Evolutionary conservation across 768 basidiomycete genomes (phyloP), one percentile per base, ranked within the genome.

Genomic region (Tulasnella sp.): DNA sequence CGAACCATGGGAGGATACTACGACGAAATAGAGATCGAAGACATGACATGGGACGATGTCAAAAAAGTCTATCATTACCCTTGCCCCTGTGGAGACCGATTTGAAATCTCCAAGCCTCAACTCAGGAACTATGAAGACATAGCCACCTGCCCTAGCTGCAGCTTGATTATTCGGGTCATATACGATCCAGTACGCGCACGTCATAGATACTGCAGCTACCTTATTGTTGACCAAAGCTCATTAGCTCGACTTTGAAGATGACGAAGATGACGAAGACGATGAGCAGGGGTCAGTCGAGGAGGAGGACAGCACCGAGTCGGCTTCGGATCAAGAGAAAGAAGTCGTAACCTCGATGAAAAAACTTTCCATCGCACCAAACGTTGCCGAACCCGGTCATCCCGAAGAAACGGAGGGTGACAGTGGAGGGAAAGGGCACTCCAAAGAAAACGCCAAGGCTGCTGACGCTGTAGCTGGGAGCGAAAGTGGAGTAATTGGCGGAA

Each of bases 1-100:
- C 58, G n/a, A 29, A 34, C 37, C 17, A 93, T 94, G 93, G 91
- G 90, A 19, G 91, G 91, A 29, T 94, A 93, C 83, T 96, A 98
- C 86, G 96, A 98, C 85, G 96, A 97, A 83, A 90, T 98, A 36
- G 96, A 98, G 82, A 97, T 98, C 73, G 97, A 98, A 81, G 96
- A 97, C 81, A 96, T 97, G 91, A 88, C 85, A 19, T 97, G 94
- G 93, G 95, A 97, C 82, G 86, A 87, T 75, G 89, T 87, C 75
- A 93, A 91, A 81, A 82, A 87, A 54, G 92, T 98, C 5, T 98
- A 91, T 81, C 96, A 99, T 85, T 97, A 96, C 82, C 97, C 96
- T 0, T 99, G 96, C 81, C 96, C 97, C 0, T 99, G 97, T 81
- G 97, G 97, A 11, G 97, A 99, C 84, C 90, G 96, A 54, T 99